Evolutionary conservation across 2,329 filamentous ascomycete species (phyloP).

Genomic region (Paecilomyces niveus): DNA sequence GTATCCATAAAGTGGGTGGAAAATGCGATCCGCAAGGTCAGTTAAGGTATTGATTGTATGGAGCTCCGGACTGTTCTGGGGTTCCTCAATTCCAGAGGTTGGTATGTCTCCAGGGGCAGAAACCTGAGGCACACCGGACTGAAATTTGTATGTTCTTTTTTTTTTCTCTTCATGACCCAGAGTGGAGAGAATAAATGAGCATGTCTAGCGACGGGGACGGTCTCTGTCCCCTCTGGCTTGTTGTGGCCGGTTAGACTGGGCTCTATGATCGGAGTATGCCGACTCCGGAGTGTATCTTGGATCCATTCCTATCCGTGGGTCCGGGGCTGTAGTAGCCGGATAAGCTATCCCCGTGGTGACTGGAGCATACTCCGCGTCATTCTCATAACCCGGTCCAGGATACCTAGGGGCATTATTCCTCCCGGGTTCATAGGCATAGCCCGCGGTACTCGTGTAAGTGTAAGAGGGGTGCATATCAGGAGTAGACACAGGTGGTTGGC

Average conservation of each 20-base stretch:
- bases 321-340: conserved; percentile 32
- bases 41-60: conserved; percentile 1
- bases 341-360: conserved; percentile 34
- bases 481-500: conserved; percentile 30
- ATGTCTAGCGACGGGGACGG: conserved; percentile 29
- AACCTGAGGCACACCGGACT: neutral
- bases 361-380: conserved; percentile 34
- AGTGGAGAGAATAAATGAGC: neutral
- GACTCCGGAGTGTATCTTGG: conserved; percentile 37
- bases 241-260: conserved; percentile 27
- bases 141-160: neutral
- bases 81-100: neutral
- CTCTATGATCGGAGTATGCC: conserved; percentile 23
- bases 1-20: neutral
- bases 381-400: conserved; percentile 34
- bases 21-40: conserved; percentile 2
- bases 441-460: conserved; percentile 27
- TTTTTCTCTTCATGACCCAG: conserved; percentile 1
- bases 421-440: conserved; percentile 30
- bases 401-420: conserved; percentile 36
- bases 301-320: conserved; percentile 37
- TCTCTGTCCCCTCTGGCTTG: conserved; percentile 29
- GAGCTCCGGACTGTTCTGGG: neutral
- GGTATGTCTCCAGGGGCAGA: neutral
- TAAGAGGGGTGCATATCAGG: conserved; percentile 32